These are phyloP conservation scores for Fusarium secorum DNA, from an alignment of 2,329 filamentous ascomycete genomes.

Conservation along the genomic window DNA sequence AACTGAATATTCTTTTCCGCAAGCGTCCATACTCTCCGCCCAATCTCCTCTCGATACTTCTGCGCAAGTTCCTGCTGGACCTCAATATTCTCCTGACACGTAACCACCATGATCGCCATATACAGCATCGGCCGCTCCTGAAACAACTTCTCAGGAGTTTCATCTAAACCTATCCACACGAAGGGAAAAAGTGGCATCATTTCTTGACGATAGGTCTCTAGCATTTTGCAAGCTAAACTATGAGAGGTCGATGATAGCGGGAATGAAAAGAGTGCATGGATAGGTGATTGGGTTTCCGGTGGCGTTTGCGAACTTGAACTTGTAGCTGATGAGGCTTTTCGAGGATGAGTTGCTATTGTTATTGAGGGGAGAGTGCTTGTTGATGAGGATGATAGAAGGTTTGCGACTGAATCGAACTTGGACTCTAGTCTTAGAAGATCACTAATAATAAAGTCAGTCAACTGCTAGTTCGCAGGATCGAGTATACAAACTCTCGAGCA, in stretches of 20 bases:
- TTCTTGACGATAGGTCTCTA: background rate
- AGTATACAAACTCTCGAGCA: constrained; percentile 1
- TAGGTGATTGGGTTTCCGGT: background rate
- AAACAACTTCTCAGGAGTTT: background rate
- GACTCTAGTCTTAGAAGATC: constrained; percentile 10
- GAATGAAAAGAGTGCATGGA: background rate
- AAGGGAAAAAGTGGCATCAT: constrained; percentile 20
- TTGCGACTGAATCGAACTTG: constrained; percentile 20
- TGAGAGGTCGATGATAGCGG: background rate
- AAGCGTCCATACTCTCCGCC: constrained; percentile 3
- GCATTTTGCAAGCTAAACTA: background rate
- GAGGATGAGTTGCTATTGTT: background rate
- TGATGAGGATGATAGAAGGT: background rate
- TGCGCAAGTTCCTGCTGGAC: constrained; percentile 6
- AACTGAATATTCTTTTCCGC: constrained; percentile 9
- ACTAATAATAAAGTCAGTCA: background rate
- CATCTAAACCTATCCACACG: background rate
- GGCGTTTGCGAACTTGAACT: background rate
- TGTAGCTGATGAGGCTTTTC: background rate
- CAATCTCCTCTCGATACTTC: constrained; percentile 4
- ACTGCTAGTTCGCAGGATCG: fast-evolving
- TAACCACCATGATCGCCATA: constrained; percentile 16
- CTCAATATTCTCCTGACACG: constrained; percentile 5
- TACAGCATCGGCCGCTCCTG: constrained; percentile 4
- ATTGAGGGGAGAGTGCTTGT: background rate